phyloP scores from a whole-genome alignment of 2,329 filamentous ascomycete species.

The Sclerotinia glacialis region DNA sequence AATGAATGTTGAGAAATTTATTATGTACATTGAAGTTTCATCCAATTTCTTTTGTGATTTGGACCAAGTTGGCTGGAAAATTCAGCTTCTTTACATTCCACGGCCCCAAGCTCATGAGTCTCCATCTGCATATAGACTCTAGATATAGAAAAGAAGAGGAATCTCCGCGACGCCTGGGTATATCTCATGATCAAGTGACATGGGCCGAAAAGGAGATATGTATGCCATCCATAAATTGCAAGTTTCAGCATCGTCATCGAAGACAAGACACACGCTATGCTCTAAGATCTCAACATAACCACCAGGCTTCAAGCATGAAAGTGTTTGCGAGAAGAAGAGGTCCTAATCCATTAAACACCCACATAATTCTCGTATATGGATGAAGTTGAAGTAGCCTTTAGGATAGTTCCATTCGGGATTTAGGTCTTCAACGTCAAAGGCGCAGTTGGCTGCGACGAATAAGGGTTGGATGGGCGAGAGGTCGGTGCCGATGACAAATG shows the following conservation, averaged over 20 bases:
- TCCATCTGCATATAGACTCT: not conserved
- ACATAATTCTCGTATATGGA: conserved; percentile 34
- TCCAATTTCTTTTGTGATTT: not conserved
- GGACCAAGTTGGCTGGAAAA: not conserved
- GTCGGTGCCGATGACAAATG: conserved; percentile 36
- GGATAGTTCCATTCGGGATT: conserved; percentile 29
- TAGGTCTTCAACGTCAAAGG: conserved; percentile 62
- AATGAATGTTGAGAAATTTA: not conserved
- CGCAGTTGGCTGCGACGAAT: conserved; percentile 57
- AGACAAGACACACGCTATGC: conserved; percentile 41
- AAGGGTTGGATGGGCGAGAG: conserved; percentile 40
- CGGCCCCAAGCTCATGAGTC: not conserved
- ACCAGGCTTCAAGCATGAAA: conserved; percentile 42
- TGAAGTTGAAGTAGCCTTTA: conserved; percentile 34
- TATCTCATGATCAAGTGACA: not conserved
- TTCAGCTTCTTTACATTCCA: not conserved
- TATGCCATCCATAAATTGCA: not conserved
- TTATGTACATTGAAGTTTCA: not conserved
- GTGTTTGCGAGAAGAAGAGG: conserved; percentile 24
- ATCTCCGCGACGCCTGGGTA: not conserved
- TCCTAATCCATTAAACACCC: conserved; percentile 32
- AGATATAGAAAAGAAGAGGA: not conserved
- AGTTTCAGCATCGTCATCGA: conserved; percentile 41
- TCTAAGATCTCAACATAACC: conserved; percentile 49
- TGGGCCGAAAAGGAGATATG: too few relatives aligned